phyloP scores from a whole-genome alignment of 176 grass and related monocot genomes.

The Carex kokanica region DNA sequence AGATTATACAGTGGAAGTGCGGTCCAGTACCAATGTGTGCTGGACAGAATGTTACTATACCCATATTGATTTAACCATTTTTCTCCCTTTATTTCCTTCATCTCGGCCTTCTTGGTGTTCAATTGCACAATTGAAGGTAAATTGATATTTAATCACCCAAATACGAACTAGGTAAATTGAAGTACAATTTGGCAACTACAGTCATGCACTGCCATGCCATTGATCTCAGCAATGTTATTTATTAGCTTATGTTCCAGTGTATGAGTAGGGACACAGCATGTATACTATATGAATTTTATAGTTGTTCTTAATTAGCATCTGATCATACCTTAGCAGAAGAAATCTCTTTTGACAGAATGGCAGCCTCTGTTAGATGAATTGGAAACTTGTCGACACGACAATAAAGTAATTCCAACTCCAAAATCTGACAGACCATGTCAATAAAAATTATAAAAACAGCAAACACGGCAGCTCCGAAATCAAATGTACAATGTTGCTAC shows the following conservation, averaged over 20 bases:
- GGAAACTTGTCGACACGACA: constrained; percentile 52
- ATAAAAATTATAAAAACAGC: constrained; percentile 18
- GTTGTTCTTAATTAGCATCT: not conserved
- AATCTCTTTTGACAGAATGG: constrained; percentile 46
- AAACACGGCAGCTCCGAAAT: constrained; percentile 22
- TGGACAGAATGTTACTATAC: not conserved
- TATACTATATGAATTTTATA: constrained; percentile 6
- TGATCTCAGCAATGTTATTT: not conserved
- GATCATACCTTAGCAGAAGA: constrained; percentile 74
- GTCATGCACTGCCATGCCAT: not conserved
- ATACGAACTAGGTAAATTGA: not conserved
- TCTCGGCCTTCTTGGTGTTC: not conserved
- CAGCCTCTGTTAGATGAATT: constrained; percentile 44
- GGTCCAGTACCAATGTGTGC: not conserved
- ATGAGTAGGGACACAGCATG: not conserved
- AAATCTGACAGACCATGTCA: constrained; percentile 45
- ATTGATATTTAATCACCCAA: not conserved
- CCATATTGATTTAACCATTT: not conserved
- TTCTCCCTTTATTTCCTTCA: not conserved
- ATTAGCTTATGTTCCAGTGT: not conserved
- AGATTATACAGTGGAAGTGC: not conserved
- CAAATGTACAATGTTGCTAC: constrained; percentile 16
- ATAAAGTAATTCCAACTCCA: constrained; percentile 59
- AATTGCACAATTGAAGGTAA: not conserved
- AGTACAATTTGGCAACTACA: not conserved